Evolutionary conservation across 441 rosid genomes (phyloP), one percentile per base, ranked within the genome.

Genomic region (Gossypium gossypioides): DNA sequence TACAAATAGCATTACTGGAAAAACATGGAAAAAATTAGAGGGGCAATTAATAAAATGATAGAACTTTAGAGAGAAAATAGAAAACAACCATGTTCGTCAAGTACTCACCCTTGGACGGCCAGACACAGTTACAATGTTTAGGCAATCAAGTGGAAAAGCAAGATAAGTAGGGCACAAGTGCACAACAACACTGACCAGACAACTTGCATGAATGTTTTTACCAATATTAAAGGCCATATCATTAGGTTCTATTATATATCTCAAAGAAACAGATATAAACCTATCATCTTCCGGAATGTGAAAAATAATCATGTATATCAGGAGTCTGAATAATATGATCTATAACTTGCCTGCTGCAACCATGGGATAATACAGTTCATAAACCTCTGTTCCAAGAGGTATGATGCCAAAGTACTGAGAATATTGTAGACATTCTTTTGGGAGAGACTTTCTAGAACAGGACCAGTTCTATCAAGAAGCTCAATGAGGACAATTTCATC

Each of bases 381-480:
- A 83, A 82, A 89, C 80, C 96, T 83, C 76, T 82, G 93, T 59
- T 91, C 95, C 9, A 86, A 77, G 76, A 89, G 84, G 83, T 76
- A 85, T 0, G 92, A 83, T 1, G 83, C 86, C 78, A 90, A 82
- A 69, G 81, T 84, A 81, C 83, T 73, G 12, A 91, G 90, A 76
- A 94, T 75, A 74, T 91, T 92, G 62, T 79, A 77, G 18, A 81
- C 78, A 58, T 90, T 94, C 73, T 86, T 80, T 40, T 84, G 72
- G 32, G 96, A 91, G 74, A 94, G 74, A 72, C 81, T 86, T 67
- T 90, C 92, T 56, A 90, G 71, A 63, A 89, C 90, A 6, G 96
- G 98, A 77, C 96, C 97, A 10, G 98, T 91, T 82, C 89, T 86
- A 29, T 90, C 88, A 54, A 94, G 84, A 79, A 94, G 94, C 84